Evolutionary conservation across 345 rosid species (phyloP), one percentile per base, ranked within the genome.

Genomic region (Populus pruinosa): DNA sequence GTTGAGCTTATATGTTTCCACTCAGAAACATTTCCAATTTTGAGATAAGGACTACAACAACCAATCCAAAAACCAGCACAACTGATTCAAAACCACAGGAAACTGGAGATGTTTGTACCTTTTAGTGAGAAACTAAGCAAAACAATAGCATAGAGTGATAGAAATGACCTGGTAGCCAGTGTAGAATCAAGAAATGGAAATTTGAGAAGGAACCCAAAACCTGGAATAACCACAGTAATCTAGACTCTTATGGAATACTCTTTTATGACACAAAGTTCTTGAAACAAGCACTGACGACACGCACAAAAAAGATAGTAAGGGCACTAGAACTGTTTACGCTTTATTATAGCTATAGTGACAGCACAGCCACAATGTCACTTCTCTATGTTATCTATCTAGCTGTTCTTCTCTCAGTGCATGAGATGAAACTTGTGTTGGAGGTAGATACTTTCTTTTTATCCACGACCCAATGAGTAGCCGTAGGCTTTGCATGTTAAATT

Each of bases 371-470:
- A 33, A 71, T 53, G 0, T 63, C 39, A 17, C 50, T 6, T 59
- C 41, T 50, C 16, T 59, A 10, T n/a, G 50, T 4, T 56, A 21
- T 56, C 16, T 56, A 20, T 56, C 63, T 56, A 25, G 8, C 6
- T 63, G 50, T 43, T 4, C 12, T 31, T 31, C 38, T 39, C 14
- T 63, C 62, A 55, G 17, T 78, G 71, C 63, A 59, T 31, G 74
- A 36, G 80, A 61, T 53, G 47, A 71, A 41, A 41, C 44, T 41
- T 41, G 44, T 41, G 44, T 55, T 47, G 29, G 29, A 8, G 3
- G 9, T 31, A 39, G 65, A 14, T 8, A 27, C 23, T 70, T 63
- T 35, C 76, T 3, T 33, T 74, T 70, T 74, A 74, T 74, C 68
- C 39, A 70, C 56, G 47, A 5, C 14, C 74, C 20, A 49, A 62